Percentiles rank a stretch among this genome's conserved stretches.
Conservation (phyloP, 2,329 filamentous ascomycete genomes). For the Calonectria hawksworthii region DNA sequence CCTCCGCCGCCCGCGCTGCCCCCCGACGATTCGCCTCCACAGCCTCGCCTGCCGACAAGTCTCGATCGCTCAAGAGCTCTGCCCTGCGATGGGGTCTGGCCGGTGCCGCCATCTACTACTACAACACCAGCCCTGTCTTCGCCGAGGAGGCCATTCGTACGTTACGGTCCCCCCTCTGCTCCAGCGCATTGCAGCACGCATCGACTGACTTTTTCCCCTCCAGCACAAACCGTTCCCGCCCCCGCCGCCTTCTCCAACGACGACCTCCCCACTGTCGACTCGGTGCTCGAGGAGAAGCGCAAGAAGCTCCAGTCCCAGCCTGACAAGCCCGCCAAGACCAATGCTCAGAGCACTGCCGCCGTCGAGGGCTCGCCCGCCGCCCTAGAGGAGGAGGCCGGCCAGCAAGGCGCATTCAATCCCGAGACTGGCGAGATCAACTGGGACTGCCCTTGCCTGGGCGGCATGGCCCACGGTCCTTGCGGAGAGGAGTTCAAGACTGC, state of each 20-base stretch:
- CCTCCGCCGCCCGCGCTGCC: conserved; percentile 53
- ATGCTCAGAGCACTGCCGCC: conserved; percentile 42
- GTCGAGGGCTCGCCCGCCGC: conserved; percentile 60
- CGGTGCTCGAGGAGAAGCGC: conserved; percentile 75
- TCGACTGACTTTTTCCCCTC: conserved; percentile 25
- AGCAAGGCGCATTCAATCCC: conserved; percentile 96
- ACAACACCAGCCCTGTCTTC: conserved; percentile 91
- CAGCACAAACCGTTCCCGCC: conserved; percentile 52
- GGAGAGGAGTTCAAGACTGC: conserved; percentile 95
- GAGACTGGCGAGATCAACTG: conserved; percentile 99
- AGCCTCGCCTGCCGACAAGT: conserved; percentile 70
- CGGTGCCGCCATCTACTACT: conserved; percentile 86
- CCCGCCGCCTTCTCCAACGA: conserved; percentile 69
- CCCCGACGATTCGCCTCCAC: conserved; percentile 69
- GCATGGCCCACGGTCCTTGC: conserved; percentile 97
- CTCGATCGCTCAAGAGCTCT: conserved; percentile 86
- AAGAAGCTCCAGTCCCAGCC: conserved; percentile 57
- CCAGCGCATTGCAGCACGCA: not conserved
- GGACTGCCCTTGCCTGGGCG: conserved; percentile 97
- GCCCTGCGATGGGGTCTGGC: conserved; percentile 82
- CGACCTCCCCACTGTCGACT: conserved; percentile 75
- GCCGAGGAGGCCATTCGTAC: conserved; percentile 84
- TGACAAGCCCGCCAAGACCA: conserved; percentile 43
- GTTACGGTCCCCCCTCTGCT: conserved; percentile 48
- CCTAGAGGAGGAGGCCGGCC: conserved; percentile 84